A percentile compares a stretch with the other conserved stretches of the same genome.
These are phyloP conservation scores for Tagetes patula DNA, from an alignment of 129 eudicot species.

Conservation along the genomic window DNA sequence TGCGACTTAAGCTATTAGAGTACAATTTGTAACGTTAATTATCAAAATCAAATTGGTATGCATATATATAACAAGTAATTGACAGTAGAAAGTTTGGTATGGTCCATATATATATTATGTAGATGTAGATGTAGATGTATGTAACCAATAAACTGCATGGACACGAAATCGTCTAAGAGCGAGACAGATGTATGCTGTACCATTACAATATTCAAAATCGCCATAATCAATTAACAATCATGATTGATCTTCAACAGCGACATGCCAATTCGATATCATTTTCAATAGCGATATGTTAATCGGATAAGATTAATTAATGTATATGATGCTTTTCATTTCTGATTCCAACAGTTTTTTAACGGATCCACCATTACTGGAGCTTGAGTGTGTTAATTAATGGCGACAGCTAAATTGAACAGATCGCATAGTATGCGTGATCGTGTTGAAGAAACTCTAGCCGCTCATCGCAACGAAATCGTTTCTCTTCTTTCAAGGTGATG, in stretches of 20 bases:
- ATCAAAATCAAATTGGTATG: too few species aligned
- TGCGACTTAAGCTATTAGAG: too few species aligned
- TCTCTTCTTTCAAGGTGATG: conserved; percentile 87
- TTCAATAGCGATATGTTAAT: not conserved
- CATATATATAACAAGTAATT: too few species aligned
- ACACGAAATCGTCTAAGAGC: conserved; percentile 36
- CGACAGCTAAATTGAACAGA: conserved; percentile 47
- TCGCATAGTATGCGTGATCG: conserved; percentile 84
- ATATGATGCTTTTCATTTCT: conserved; percentile 6
- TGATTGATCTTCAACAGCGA: conserved; percentile 14
- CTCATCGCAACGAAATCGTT: conserved; percentile 85
- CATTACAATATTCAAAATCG: conserved; percentile 21
- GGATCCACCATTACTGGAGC: conserved; percentile 7
- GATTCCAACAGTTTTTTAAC: conserved; percentile 6
- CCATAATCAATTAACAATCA: conserved; percentile 7
- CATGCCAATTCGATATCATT: not conserved
- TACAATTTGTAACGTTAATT: too few species aligned
- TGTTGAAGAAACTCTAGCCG: conserved; percentile 74
- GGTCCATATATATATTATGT: not conserved
- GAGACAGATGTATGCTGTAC: conserved; percentile 33
- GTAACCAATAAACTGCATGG: conserved; percentile 31
- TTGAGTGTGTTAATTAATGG: conserved; percentile 39
- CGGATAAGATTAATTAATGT: not conserved
- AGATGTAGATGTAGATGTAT: not conserved
- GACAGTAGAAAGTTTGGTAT: not conserved